phyloP scores from a whole-genome alignment of 768 basidiomycete species.

The Pluteus cervinus region DNA sequence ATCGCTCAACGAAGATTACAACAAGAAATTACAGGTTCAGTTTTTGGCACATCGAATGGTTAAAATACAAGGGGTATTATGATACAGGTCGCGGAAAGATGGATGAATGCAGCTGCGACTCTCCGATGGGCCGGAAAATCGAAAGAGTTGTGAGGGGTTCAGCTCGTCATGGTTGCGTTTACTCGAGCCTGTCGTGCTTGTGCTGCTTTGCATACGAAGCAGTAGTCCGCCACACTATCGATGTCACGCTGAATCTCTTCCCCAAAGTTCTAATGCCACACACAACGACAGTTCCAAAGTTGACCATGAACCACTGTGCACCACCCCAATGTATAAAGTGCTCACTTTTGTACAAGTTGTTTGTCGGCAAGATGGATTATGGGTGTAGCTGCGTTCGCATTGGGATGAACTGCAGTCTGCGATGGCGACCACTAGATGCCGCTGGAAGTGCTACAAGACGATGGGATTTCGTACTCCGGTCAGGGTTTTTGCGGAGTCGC shows the following conservation, averaged over 20 bases:
- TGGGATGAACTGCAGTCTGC: conserved; percentile 62
- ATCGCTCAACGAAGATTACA: too few relatives aligned
- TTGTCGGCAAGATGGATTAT: conserved; percentile 50
- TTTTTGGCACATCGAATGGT: too few relatives aligned
- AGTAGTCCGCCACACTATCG: conserved; percentile 67
- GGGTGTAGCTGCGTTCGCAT: conserved; percentile 61
- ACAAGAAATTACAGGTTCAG: too few relatives aligned
- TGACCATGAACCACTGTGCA: too few relatives aligned
- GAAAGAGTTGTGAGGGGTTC: too few relatives aligned
- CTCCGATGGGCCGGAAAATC: too few relatives aligned
- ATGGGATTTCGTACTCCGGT: conserved; percentile 7
- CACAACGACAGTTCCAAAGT: too few relatives aligned
- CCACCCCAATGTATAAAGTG: not conserved
- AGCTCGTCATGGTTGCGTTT: too few relatives aligned
- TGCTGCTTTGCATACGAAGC: conserved; percentile 64
- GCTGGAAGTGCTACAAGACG: conserved; percentile 63
- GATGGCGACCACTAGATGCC: conserved; percentile 67
- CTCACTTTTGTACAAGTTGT: conserved; percentile 54
- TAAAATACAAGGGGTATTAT: too few relatives aligned
- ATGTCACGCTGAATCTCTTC: conserved; percentile 62
- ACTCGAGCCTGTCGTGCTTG: conserved; percentile 26
- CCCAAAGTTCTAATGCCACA: conserved; percentile 66
- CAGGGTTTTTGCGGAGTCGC: conserved; percentile 5
- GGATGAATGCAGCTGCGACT: too few relatives aligned
- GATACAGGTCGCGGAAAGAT: too few relatives aligned